Conservation (phyloP, 495 filamentous ascomycete genomes). For the Thermothielavioides terrestris region DNA sequence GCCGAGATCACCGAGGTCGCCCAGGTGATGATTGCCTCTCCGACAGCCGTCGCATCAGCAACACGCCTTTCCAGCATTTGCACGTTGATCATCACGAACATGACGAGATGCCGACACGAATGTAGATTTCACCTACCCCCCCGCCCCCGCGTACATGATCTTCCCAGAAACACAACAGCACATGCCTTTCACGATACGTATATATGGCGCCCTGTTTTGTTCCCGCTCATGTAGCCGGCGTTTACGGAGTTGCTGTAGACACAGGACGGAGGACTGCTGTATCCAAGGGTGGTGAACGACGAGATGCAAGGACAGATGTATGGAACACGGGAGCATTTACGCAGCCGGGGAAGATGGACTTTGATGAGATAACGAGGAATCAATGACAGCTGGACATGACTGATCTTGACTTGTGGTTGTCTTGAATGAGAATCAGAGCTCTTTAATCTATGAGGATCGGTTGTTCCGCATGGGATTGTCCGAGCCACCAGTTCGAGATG, state of each 20-base stretch:
- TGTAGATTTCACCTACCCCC: slow-evolving; percentile 4
- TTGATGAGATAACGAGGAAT: neutral
- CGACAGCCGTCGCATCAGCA: too few relatives aligned
- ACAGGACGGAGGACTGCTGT: neutral
- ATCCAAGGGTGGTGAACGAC: neutral
- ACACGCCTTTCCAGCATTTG: too few relatives aligned
- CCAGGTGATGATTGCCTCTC: neutral
- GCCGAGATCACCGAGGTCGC: slow-evolving; percentile 8
- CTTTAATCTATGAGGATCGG: too few relatives aligned
- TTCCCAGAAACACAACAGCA: too few relatives aligned
- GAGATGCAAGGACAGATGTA: neutral
- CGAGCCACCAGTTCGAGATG: slow-evolving; percentile 7
- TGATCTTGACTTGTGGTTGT: too few relatives aligned
- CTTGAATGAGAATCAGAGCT: neutral
- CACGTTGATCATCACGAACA: too few relatives aligned
- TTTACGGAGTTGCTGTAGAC: slow-evolving; percentile 3
- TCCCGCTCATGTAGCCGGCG: neutral
- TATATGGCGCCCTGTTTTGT: neutral
- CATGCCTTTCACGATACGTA: neutral
- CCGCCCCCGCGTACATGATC: slow-evolving; percentile 5
- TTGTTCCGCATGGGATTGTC: too few relatives aligned
- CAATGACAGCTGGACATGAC: neutral
- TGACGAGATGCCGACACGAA: too few relatives aligned
- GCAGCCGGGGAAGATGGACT: neutral
- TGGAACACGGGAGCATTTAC: neutral